Base-by-base conservation (phyloP, 352 stramenopile species). In the Stramenopiles sp. region DNA sequence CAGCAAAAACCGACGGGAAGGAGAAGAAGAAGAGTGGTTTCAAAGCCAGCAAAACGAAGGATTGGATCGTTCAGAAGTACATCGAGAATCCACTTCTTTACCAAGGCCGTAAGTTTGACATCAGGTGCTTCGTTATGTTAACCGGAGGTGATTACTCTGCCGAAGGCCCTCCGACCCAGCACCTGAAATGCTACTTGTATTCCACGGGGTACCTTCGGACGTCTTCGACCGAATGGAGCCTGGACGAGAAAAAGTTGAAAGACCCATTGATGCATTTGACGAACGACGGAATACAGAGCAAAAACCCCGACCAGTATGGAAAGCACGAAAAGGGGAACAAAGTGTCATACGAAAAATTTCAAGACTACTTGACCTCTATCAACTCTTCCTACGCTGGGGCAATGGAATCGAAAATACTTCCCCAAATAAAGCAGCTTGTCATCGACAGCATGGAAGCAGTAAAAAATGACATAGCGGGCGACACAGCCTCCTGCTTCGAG, bases 51-150 rank as follows among this genome's bases (percentile, higher is more conserved):
- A 63, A 63, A 63, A 63, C 12, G 43, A 71, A 71, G 12, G 53
- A 71, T 6, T 71, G 53, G 53, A 71, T 71, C 12, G 53, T 71
- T 35, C 53, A 71, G 53, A 71, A 71, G 35, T 71, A 71, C 35
- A 71, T 71, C 31, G 53, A 71, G 35, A 71, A 71, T 6, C 53
- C 53, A 71, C 35, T 71, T 4, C 12, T 71, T 4, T 71, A 71
- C 53, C 2, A 71, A 4, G 31, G 35, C 33, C 53, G 53, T 6
- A 71, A 71, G 35, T 71, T 71, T 71, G 53, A 71, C 35, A 71
- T 71, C 33, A 31, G 53, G 1, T 71, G 53, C 35, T 71, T 71
- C 35, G 12, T 71, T 35, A 35, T 71, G 12, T 2, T 71, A 6
- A 71, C 53, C 2, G 53, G 53, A 6, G 53, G 53, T 71, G 53